Evolutionary conservation across 1,139 yeast genomes (phyloP).

Genomic region (Hemisphaericaspora subhashii): DNA sequence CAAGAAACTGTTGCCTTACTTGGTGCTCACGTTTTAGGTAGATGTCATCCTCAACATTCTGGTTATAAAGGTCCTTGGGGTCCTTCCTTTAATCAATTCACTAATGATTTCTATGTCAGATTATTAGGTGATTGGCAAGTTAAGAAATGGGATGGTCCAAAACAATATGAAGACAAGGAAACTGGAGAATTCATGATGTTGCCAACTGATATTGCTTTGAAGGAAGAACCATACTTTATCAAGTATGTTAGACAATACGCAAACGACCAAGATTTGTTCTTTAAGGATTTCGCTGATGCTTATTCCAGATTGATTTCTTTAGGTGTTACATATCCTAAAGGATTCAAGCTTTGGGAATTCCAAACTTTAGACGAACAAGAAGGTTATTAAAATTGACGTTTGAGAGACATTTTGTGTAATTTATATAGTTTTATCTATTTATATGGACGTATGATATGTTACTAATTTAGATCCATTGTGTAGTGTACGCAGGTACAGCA

Average conservation of each 20-base stretch:
- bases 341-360: slow-evolving; percentile 49
- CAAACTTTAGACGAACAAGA: slow-evolving; percentile 71
- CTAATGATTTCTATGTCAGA: slow-evolving; percentile 77
- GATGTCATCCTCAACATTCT: slow-evolving; percentile 63
- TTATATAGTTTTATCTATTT: too few relatives aligned
- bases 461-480: too few relatives aligned
- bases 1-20: slow-evolving; percentile 82
- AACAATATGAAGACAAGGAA: slow-evolving; percentile 74
- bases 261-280: slow-evolving; percentile 64
- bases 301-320: slow-evolving; percentile 70
- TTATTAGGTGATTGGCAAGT: slow-evolving; percentile 77
- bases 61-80: slow-evolving; percentile 98
- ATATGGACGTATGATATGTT: background rate
- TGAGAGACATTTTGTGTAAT: too few relatives aligned
- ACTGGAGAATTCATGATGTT: slow-evolving; percentile 85
- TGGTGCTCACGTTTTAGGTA: slow-evolving; percentile 88
- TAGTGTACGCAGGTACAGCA: too few relatives aligned
- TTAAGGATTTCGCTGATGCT: slow-evolving; percentile 69
- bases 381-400: too few relatives aligned
- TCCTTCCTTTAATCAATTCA: slow-evolving; percentile 79
- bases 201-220: slow-evolving; percentile 78
- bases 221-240: slow-evolving; percentile 63
- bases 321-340: slow-evolving; percentile 64
- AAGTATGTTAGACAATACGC: slow-evolving; percentile 74
- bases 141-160: slow-evolving; percentile 72